Conservation (phyloP, 2,329 filamentous ascomycete genomes). For the Aspergillus aculeatinus region DNA sequence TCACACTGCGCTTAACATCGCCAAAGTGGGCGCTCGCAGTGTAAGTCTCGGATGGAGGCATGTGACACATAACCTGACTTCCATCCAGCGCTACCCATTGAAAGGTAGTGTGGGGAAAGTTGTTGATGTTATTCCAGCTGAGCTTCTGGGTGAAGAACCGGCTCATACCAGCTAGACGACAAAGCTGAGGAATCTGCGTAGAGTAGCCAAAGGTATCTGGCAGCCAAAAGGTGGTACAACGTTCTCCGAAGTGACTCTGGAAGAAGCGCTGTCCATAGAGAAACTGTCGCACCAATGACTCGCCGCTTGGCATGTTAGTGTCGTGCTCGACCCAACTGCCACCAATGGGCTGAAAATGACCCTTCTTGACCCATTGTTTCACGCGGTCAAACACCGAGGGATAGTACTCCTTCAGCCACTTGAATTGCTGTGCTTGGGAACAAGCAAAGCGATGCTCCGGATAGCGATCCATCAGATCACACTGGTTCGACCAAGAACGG, state of each 20-base stretch:
- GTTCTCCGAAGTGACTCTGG: conserved; percentile 84
- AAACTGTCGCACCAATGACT: conserved; percentile 91
- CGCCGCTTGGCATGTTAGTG: conserved; percentile 93
- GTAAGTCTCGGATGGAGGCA: conserved; percentile 94
- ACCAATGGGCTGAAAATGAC: conserved; percentile 89
- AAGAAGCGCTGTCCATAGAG: conserved; percentile 94
- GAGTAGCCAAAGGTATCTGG: conserved; percentile 99
- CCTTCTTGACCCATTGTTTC: conserved; percentile 84
- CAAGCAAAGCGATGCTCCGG: conserved; percentile 90
- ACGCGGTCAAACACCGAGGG: conserved; percentile 87
- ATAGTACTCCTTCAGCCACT: conserved; percentile 91
- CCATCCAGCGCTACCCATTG: conserved; percentile 97
- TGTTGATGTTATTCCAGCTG: conserved; percentile 99
- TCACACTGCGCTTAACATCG: conserved; percentile 84
- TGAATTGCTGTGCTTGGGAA: conserved; percentile 95
- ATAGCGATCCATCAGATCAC: conserved; percentile 90
- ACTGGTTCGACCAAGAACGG: conserved; percentile 95
- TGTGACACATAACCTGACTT: conserved; percentile 95
- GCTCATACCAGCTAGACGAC: conserved; percentile 90
- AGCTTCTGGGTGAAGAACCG: conserved; percentile 97
- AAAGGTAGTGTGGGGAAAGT: conserved; percentile 97
- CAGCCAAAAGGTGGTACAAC: conserved; percentile 92
- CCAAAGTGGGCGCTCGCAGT: conserved; percentile 93
- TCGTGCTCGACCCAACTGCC: conserved; percentile 99
- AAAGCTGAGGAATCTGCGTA: conserved; percentile 88